A percentile compares a stretch with the other conserved stretches of the same genome.
Evolutionary conservation across 495 filamentous ascomycete genomes (phyloP).

Genomic region (Aspergillus panamensis): DNA sequence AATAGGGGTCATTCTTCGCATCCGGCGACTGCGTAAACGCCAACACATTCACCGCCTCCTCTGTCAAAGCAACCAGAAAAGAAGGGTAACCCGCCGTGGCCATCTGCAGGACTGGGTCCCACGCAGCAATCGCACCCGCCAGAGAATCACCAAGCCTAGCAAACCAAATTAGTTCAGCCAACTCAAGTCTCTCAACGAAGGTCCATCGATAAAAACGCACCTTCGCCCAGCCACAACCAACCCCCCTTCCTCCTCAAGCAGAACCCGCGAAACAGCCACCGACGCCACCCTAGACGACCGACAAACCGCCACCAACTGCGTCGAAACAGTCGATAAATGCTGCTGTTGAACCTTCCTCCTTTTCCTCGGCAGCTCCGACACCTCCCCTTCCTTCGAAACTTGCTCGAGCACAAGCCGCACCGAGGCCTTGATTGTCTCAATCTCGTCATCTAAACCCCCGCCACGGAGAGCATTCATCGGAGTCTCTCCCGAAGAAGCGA

Average conservation of each 20-base stretch:
- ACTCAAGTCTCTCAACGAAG: neutral
- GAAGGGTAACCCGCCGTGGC: conserved; percentile 28
- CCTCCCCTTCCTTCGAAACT: conserved; percentile 11
- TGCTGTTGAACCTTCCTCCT: conserved; percentile 32
- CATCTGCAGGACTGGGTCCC: conserved; percentile 36
- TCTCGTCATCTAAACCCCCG: conserved; percentile 14
- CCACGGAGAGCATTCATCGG: neutral
- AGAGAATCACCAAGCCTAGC: conserved; percentile 35
- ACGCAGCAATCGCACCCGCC: conserved; percentile 29
- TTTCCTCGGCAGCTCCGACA: conserved; percentile 26
- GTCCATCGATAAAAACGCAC: conserved; percentile 27
- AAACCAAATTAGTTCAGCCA: neutral
- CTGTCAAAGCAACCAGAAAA: conserved; percentile 34
- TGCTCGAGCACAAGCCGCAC: conserved; percentile 23
- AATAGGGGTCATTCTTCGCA: conserved; percentile 20
- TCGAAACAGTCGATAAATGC: conserved; percentile 24
- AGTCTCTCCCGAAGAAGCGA: neutral
- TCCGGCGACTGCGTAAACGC: conserved; percentile 23
- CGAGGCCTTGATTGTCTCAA: conserved; percentile 18
- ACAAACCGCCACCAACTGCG: conserved; percentile 32
- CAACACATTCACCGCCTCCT: conserved; percentile 36
- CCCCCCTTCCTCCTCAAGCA: conserved; percentile 31
- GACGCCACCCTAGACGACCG: conserved; percentile 20
- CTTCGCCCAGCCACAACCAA: conserved; percentile 29
- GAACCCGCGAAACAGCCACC: conserved; percentile 23